These are phyloP conservation scores for Leccinum pachyderme DNA, from an alignment of 1,284 basidiomycete genomes.

Conservation along the genomic window DNA sequence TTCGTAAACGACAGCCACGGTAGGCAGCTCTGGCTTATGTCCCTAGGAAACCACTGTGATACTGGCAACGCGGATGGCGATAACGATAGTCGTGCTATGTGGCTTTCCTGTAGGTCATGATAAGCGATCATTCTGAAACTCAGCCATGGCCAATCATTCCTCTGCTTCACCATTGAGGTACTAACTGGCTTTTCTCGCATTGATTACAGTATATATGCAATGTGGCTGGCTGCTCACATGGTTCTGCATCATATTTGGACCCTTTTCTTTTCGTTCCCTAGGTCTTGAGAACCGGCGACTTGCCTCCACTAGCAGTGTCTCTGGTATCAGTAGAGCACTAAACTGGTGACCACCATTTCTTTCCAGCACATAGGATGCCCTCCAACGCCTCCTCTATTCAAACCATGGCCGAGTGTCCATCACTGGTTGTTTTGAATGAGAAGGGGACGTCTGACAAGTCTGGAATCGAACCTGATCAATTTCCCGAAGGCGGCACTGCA, in stretches of 20 bases:
- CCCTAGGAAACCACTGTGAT: background rate
- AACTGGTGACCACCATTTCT: background rate
- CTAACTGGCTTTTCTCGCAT: background rate
- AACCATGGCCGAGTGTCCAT: background rate
- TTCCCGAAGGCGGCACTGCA: slow-evolving; percentile 29
- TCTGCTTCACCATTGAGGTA: background rate
- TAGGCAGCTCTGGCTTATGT: background rate
- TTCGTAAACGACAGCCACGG: background rate
- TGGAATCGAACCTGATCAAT: slow-evolving; percentile 12
- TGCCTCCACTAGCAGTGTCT: background rate
- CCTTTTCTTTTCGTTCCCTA: background rate
- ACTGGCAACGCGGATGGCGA: background rate
- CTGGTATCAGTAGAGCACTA: background rate
- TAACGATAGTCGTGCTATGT: background rate
- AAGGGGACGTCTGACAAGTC: slow-evolving; percentile 6
- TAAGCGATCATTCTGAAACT: background rate
- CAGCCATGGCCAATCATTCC: background rate
- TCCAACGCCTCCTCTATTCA: background rate
- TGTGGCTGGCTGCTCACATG: background rate
- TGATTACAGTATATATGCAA: background rate
- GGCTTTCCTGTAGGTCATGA: background rate
- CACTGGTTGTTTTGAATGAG: background rate
- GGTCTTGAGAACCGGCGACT: background rate
- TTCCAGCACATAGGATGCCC: slow-evolving; percentile 7
- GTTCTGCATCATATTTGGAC: background rate